phyloP scores from a whole-genome alignment of 2,329 filamentous ascomycete species.

The Colletotrichum tanaceti region DNA sequence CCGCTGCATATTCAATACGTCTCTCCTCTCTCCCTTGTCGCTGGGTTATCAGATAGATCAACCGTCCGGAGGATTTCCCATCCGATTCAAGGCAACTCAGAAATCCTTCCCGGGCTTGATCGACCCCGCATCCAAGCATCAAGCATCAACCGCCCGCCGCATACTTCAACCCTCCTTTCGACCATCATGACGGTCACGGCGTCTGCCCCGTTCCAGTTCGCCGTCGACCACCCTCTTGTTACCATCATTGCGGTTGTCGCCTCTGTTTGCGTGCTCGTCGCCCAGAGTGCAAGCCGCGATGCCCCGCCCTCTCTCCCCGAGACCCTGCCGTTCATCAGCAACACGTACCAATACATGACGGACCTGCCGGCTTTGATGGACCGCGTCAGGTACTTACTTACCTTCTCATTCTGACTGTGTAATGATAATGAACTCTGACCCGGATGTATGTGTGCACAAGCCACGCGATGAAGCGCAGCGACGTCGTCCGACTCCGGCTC shows the following conservation, averaged over 20 bases:
- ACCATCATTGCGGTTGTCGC: background rate
- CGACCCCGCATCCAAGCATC: background rate
- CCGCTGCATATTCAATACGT: no score
- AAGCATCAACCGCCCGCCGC: background rate
- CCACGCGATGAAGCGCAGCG: conserved; percentile 12
- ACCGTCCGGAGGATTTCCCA: background rate
- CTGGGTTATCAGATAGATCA: background rate
- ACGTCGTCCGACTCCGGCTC: conserved; percentile 37
- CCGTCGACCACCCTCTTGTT: background rate
- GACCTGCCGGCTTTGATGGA: conserved; percentile 34
- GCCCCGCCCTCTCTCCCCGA: conserved; percentile 34
- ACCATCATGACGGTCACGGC: background rate
- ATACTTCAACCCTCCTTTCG: no score
- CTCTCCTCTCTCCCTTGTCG: no score
- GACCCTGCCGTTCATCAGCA: conserved; percentile 41
- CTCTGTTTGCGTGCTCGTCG: background rate
- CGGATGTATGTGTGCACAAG: background rate
- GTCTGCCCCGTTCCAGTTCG: background rate
- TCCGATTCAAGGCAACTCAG: background rate
- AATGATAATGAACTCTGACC: no score
- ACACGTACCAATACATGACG: conserved; percentile 41
- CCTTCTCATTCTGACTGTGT: background rate
- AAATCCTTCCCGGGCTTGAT: background rate
- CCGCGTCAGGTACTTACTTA: conserved; percentile 28
- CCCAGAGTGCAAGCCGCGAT: background rate